Evolutionary conservation across 169 alveolate species (phyloP), one percentile per base, ranked within the genome.

Genomic region (Babesia gibsoni): DNA sequence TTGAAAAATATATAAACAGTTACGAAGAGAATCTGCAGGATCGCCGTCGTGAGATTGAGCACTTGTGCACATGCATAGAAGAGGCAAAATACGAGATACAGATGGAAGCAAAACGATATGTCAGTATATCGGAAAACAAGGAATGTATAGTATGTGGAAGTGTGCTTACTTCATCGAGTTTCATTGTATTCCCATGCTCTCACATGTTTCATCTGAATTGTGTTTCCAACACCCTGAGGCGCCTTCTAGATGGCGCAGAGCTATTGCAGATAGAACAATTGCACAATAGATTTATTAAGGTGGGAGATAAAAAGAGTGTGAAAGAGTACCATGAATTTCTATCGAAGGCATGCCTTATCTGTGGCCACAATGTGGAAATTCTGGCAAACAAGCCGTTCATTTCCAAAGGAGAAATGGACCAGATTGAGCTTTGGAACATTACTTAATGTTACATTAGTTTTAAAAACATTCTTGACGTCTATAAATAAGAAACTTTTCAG

Each of bases 131-230:
- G 18, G 45, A 41, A 37, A 35, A 18, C 20, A 65, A 32, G 46
- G 57, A 53, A 37, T 79, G 88, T 61, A 30, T 36, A 14, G 61
- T 52, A 3, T 79, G 88, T 39, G 43, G 79, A 16, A 39, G 46
- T 27, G 39, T 54, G 4, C 18, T 63, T 23, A 43, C 32, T 25
- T 22, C 68, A 29, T 39, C 7, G 18, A 36, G 20, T 37, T 79
- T 79, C 63, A 59, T 79, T 37, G 83, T 79, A 6, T 79, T 79
- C 46, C 63, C 82, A 46, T 79, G 88, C 35, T 68, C 59, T 4
- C 88, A 79, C 64, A 70, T 59, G 16, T 79, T 79, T 35, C 88
- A 79, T 64, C 68, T 73, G 33, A 42, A 57, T 22, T 79, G 88
- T 83, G 59, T 69, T 3, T 68, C 79, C 8, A 46, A 22, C n/a